These are phyloP conservation scores for Podospora australis DNA, from an alignment of 495 filamentous ascomycete species.

Conservation along the genomic window DNA sequence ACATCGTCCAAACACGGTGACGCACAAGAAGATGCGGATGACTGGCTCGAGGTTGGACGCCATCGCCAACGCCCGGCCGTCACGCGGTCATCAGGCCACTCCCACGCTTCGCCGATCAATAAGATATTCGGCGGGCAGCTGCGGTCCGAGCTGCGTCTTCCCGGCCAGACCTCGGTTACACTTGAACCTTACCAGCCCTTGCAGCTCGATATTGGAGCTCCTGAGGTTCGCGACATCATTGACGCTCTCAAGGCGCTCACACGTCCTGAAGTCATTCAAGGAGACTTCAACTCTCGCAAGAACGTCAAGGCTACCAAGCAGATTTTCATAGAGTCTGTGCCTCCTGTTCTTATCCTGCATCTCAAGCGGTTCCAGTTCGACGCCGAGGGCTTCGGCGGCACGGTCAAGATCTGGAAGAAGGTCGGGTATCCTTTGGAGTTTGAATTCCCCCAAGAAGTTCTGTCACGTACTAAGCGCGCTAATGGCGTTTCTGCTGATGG, in stretches of 20 bases:
- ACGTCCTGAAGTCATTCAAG: slow-evolving; percentile 73
- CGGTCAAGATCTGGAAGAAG: slow-evolving; percentile 98
- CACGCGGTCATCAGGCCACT: slow-evolving; percentile 79
- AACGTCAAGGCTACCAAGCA: slow-evolving; percentile 81
- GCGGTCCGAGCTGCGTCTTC: slow-evolving; percentile 80
- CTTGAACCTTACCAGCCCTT: slow-evolving; percentile 90
- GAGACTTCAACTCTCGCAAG: slow-evolving; percentile 76
- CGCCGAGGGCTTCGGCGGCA: slow-evolving; percentile 71
- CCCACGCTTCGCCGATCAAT: slow-evolving; percentile 71
- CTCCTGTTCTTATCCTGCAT: slow-evolving; percentile 88
- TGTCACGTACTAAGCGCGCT: slow-evolving; percentile 67
- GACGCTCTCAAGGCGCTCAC: slow-evolving; percentile 86
- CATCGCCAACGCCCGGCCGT: slow-evolving; percentile 83
- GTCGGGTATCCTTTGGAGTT: slow-evolving; percentile 90
- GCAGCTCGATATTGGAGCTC: slow-evolving; percentile 85
- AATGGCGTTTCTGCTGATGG: slow-evolving; percentile 51
- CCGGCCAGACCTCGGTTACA: slow-evolving; percentile 84
- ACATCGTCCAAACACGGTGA: slow-evolving; percentile 32
- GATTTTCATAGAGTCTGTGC: slow-evolving; percentile 87
- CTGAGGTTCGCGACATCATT: slow-evolving; percentile 79
- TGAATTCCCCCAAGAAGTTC: slow-evolving; percentile 89
- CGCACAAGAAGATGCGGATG: slow-evolving; percentile 42
- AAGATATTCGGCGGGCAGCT: slow-evolving; percentile 93
- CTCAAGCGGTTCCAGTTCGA: slow-evolving; percentile 97
- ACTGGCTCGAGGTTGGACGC: slow-evolving; percentile 90